A percentile compares a stretch with the other conserved stretches of the same genome.
phyloP scores from a whole-genome alignment of 805 yeast genomes.

The Teunomyces funiuensis region DNA sequence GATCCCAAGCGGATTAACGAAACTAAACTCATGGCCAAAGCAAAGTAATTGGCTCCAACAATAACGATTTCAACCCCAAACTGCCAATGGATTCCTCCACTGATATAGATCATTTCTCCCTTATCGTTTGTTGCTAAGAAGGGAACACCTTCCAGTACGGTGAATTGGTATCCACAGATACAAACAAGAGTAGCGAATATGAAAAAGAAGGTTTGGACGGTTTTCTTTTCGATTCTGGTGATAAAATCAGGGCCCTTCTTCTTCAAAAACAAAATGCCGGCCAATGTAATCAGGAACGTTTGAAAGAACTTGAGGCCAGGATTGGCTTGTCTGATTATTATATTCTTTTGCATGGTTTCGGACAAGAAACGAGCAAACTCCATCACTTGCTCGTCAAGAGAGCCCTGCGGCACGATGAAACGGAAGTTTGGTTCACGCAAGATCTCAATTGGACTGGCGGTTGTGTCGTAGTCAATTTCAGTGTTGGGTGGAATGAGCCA shows the following conservation, averaged over 20 bases:
- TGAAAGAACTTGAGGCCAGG: constrained; percentile 41
- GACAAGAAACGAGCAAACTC: constrained; percentile 57
- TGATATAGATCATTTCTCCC: constrained; percentile 53
- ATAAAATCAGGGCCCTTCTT: constrained; percentile 40
- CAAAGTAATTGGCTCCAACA: constrained; percentile 50
- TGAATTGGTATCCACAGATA: constrained; percentile 64
- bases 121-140: constrained; percentile 54
- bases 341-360: constrained; percentile 41
- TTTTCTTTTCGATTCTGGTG: constrained; percentile 20
- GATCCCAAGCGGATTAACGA: constrained; percentile 39
- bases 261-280: constrained; percentile 46
- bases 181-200: constrained; percentile 45
- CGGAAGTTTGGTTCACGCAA: constrained; percentile 30
- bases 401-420: constrained; percentile 38
- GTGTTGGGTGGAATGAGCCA: constrained; percentile 61
- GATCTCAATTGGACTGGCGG: constrained; percentile 19
- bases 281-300: constrained; percentile 48
- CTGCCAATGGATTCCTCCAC: constrained; percentile 68
- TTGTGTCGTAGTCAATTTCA: constrained; percentile 20
- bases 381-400: constrained; percentile 36
- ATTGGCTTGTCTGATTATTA: constrained; percentile 42
- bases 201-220: constrained; percentile 29
- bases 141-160: constrained; percentile 60
- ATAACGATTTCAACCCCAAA: constrained; percentile 67
- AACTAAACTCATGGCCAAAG: constrained; percentile 43